Evolutionary conservation across 306 rosid species (phyloP).

Genomic region (Cucurbita moschata): DNA sequence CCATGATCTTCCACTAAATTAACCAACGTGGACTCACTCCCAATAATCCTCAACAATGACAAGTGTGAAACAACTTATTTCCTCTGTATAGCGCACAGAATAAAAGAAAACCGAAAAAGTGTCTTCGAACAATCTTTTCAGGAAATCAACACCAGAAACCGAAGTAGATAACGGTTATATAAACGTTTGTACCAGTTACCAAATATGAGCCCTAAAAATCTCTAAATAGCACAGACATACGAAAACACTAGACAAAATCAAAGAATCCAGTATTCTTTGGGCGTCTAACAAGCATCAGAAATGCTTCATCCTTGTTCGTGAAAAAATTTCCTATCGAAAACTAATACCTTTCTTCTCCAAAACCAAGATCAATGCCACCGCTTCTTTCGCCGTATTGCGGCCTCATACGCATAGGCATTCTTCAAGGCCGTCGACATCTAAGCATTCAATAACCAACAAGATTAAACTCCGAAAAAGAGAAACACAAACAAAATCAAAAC

Average conservation of each 20-base stretch:
- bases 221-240: neutral
- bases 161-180: neutral
- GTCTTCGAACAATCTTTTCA: neutral
- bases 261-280: constrained; percentile 45
- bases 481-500: neutral
- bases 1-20: too few species aligned
- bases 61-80: neutral
- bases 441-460: constrained; percentile 8
- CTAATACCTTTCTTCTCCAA: constrained; percentile 40
- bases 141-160: neutral
- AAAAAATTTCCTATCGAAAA: constrained; percentile 34
- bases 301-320: constrained; percentile 40
- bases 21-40: too few species aligned
- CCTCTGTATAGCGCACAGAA: neutral
- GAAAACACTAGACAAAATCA: neutral
- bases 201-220: neutral
- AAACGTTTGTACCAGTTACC: neutral
- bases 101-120: neutral
- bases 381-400: constrained; percentile 54
- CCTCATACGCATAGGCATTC: constrained; percentile 60
- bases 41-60: neutral
- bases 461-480: neutral
- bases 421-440: constrained; percentile 63
- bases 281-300: constrained; percentile 52
- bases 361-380: constrained; percentile 53